phyloP scores from a whole-genome alignment of 345 rosid species.

The Euclidium syriacum region DNA sequence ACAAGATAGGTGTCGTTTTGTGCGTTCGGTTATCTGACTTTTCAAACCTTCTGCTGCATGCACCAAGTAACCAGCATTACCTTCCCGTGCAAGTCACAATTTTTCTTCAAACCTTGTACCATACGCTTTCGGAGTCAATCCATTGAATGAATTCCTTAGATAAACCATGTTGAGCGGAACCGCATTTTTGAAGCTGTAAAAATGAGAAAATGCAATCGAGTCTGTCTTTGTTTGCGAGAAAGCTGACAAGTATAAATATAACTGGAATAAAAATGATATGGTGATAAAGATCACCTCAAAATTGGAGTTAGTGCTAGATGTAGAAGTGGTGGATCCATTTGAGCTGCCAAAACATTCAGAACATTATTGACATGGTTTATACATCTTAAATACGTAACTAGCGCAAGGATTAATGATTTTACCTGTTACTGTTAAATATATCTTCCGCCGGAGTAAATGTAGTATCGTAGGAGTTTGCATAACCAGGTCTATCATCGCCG shows the following conservation, averaged over 20 bases:
- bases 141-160: slow-evolving; percentile 23
- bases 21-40: neutral
- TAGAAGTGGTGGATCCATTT: slow-evolving; percentile 29
- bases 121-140: slow-evolving; percentile 15
- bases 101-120: neutral
- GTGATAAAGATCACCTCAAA: slow-evolving; percentile 13
- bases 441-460: slow-evolving; percentile 26
- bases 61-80: slow-evolving; percentile 13
- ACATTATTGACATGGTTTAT: neutral
- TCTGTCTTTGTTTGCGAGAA: neutral
- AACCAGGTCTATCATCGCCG: slow-evolving; percentile 24
- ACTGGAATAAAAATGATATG: neutral
- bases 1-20: slow-evolving; percentile 12
- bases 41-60: neutral
- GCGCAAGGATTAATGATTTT: neutral
- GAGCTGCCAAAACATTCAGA: slow-evolving; percentile 17
- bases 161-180: slow-evolving; percentile 17
- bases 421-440: slow-evolving; percentile 19
- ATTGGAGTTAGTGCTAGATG: slow-evolving; percentile 1
- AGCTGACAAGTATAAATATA: neutral
- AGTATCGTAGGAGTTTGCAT: slow-evolving; percentile 17
- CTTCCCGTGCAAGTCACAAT: slow-evolving; percentile 9
- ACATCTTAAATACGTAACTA: too few relatives aligned
- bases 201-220: neutral
- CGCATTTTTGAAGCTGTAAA: neutral